Conservation (phyloP, 2,329 filamentous ascomycete genomes). For the Hypoxylon sp. region DNA sequence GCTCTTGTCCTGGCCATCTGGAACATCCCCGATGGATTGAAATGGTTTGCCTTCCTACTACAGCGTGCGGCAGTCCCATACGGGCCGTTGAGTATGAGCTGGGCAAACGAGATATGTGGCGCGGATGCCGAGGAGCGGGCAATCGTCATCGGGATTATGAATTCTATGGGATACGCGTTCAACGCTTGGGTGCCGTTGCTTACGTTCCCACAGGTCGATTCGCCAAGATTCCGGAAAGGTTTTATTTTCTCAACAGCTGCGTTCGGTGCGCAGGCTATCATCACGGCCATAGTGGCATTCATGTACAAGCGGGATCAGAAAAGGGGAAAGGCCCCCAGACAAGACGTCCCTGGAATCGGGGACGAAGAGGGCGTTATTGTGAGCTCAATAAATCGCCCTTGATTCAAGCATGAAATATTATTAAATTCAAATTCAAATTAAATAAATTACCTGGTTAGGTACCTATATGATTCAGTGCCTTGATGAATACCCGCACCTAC, state of each 20-base stretch:
- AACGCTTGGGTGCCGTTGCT: constrained; percentile 57
- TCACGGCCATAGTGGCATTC: constrained; percentile 44
- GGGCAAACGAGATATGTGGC: constrained; percentile 58
- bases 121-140: constrained; percentile 60
- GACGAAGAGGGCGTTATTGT: constrained; percentile 30
- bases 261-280: constrained; percentile 44
- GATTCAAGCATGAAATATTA: neutral
- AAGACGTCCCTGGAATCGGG: constrained; percentile 14
- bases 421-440: neutral
- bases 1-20: constrained; percentile 45
- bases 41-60: constrained; percentile 47
- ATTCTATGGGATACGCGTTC: constrained; percentile 57
- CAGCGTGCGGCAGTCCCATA: constrained; percentile 43
- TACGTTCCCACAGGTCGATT: constrained; percentile 52
- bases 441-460: neutral
- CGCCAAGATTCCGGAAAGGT: constrained; percentile 52
- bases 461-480: neutral
- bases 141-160: constrained; percentile 61
- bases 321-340: constrained; percentile 7
- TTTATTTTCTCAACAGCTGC: constrained; percentile 47
- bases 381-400: constrained; percentile 6
- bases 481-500: neutral
- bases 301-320: constrained; percentile 45
- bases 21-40: constrained; percentile 46
- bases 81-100: constrained; percentile 51